Percentiles rank a stretch among this genome's conserved stretches.
Evolutionary conservation across 2,329 filamentous ascomycete species (phyloP).

Genomic region (Stachybotrys chartarum): DNA sequence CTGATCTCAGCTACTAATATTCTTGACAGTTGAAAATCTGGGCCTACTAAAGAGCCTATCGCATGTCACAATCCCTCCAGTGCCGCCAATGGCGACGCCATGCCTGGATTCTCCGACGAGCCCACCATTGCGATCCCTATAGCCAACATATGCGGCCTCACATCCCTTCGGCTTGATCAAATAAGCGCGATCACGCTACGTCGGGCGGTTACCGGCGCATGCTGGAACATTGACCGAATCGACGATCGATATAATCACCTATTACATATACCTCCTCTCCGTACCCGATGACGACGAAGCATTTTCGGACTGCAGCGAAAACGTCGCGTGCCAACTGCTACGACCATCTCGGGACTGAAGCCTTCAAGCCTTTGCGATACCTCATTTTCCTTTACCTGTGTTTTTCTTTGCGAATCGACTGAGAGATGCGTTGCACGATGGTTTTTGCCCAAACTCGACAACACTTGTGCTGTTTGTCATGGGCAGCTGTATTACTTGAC

Average conservation of each 20-base stretch:
- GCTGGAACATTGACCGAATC: slow-evolving; percentile 28
- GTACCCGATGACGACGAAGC: slow-evolving; percentile 10
- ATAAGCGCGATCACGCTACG: background rate
- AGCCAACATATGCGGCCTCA: background rate
- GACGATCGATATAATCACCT: slow-evolving; percentile 25
- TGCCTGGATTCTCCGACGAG: slow-evolving; percentile 16
- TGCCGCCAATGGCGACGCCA: background rate
- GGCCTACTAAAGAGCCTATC: slow-evolving; percentile 55
- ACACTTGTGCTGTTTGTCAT: slow-evolving; percentile 20
- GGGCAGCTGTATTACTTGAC: slow-evolving; percentile 29
- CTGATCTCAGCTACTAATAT: background rate
- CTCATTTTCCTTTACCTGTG: slow-evolving; percentile 16
- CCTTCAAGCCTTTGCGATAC: slow-evolving; percentile 25
- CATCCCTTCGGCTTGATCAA: background rate
- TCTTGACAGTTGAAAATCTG: slow-evolving; percentile 69
- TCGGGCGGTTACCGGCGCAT: background rate
- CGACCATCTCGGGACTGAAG: slow-evolving; percentile 10
- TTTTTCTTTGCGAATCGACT: slow-evolving; percentile 15
- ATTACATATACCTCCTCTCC: slow-evolving; percentile 16
- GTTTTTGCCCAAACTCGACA: slow-evolving; percentile 20
- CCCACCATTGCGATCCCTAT: slow-evolving; percentile 5
- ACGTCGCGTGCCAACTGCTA: slow-evolving; percentile 3
- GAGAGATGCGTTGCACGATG: slow-evolving; percentile 26
- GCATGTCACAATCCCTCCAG: background rate
- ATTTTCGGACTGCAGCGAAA: slow-evolving; percentile 13